Evolutionary conservation across 2,329 filamentous ascomycete species (phyloP).

Genomic region (Botryosphaeria dothidea): DNA sequence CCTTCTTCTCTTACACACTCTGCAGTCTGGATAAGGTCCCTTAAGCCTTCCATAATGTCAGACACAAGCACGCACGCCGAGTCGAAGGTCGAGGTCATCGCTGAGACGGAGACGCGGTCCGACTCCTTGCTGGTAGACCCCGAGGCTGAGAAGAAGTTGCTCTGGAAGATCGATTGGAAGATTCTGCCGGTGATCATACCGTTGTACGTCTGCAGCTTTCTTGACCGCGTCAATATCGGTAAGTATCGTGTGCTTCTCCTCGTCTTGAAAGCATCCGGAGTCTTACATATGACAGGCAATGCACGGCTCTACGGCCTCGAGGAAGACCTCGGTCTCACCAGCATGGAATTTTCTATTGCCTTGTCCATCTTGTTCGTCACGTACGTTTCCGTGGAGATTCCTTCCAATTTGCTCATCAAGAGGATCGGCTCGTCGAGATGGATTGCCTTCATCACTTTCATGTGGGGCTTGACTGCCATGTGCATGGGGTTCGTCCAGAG

Average conservation of each 20-base stretch:
- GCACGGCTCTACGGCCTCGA: conserved; percentile 65
- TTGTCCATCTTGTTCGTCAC: conserved; percentile 48
- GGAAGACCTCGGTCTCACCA: conserved; percentile 59
- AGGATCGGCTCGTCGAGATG: conserved; percentile 46
- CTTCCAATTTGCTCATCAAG: conserved; percentile 50
- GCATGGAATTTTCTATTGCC: conserved; percentile 67
- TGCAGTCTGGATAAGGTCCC: background rate
- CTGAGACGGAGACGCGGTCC: background rate
- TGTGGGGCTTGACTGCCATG: conserved; percentile 66
- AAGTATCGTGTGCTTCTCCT: too few species aligned
- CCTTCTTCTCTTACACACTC: too few species aligned
- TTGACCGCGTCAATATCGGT: conserved; percentile 76
- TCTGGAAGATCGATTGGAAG: conserved; percentile 65
- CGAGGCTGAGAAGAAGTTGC: conserved; percentile 55
- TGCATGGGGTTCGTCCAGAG: conserved; percentile 67
- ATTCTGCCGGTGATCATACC: conserved; percentile 68
- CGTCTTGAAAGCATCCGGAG: background rate
- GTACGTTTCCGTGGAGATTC: conserved; percentile 47
- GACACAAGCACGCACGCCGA: background rate
- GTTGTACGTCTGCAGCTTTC: conserved; percentile 73
- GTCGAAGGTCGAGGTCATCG: background rate
- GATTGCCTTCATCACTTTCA: conserved; percentile 63
- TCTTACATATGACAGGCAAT: conserved; percentile 43
- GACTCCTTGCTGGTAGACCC: conserved; percentile 26
- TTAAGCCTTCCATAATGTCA: background rate